Evolutionary conservation across 441 rosid species (phyloP).

Genomic region (Cnidoscolus chayamansa): DNA sequence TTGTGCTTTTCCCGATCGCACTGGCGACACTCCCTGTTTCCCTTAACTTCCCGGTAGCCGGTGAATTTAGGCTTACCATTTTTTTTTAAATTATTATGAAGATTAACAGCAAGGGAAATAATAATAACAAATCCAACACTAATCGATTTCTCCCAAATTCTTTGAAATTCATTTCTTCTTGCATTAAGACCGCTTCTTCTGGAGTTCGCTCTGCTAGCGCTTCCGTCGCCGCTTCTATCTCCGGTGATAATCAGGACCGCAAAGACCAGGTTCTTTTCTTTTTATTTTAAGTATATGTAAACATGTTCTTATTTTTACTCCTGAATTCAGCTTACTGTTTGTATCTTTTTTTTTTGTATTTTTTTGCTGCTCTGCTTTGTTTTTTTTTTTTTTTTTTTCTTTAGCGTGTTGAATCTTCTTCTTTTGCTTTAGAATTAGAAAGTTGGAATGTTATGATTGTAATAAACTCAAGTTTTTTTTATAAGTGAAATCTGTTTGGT

Average conservation of each 20-base stretch:
- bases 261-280: conserved; percentile 64
- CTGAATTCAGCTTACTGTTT: background rate
- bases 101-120: conserved; percentile 39
- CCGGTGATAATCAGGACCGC: conserved; percentile 48
- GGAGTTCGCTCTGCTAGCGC: conserved; percentile 86
- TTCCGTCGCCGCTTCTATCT: conserved; percentile 78
- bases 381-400: background rate
- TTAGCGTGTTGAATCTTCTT: background rate
- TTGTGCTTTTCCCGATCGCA: conserved; percentile 49
- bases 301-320: background rate
- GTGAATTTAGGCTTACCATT: conserved; percentile 17
- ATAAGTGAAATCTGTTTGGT: conserved; percentile 18
- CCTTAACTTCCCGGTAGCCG: conserved; percentile 62
- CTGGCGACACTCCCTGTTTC: conserved; percentile 11
- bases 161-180: conserved; percentile 78
- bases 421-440: background rate
- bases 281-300: background rate
- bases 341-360: background rate
- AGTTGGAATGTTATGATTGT: background rate
- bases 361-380: background rate
- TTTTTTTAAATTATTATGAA: conserved; percentile 50
- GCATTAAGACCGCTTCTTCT: conserved; percentile 79
- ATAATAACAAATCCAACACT: conserved; percentile 29
- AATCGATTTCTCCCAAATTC: conserved; percentile 75
- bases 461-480: background rate